Evolutionary conservation across 768 basidiomycete species (phyloP).

Genomic region (Boletus bicolor): DNA sequence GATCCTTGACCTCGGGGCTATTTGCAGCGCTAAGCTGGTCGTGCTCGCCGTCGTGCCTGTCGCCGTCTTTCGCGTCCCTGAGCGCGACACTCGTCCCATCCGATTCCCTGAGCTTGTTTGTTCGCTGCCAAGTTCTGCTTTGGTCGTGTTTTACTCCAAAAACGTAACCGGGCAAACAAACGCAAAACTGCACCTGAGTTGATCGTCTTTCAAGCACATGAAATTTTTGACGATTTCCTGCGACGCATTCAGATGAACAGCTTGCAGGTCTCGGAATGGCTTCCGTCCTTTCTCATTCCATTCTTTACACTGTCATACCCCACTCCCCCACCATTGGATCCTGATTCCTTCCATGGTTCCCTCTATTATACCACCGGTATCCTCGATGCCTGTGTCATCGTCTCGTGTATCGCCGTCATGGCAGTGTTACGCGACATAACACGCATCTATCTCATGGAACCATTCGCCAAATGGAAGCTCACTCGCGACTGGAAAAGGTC

Average conservation of each 20-base stretch:
- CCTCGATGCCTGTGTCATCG: conserved; percentile 73
- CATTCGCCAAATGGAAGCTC: conserved; percentile 78
- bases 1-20: background rate
- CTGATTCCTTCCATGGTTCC: conserved; percentile 73
- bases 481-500: conserved; percentile 44
- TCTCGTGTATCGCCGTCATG: conserved; percentile 83
- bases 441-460: conserved; percentile 72
- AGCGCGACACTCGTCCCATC: background rate
- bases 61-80: conserved; percentile 2
- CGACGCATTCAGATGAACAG: conserved; percentile 37
- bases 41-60: conserved; percentile 4
- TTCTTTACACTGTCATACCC: conserved; percentile 78
- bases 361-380: conserved; percentile 70
- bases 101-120: conserved; percentile 5
- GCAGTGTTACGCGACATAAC: conserved; percentile 79
- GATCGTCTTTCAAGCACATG: conserved; percentile 27
- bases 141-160: conserved; percentile 27
- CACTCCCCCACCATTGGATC: conserved; percentile 46
- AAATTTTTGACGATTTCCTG: conserved; percentile 34
- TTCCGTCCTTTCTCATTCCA: conserved; percentile 55
- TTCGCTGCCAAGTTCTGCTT: conserved; percentile 8
- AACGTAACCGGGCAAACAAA: conserved; percentile 34
- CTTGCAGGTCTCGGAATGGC: conserved; percentile 36
- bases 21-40: background rate
- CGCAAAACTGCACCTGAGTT: conserved; percentile 21